Evolutionary conservation across 2,329 filamentous ascomycete species (phyloP), one percentile per base, ranked within the genome.

Genomic region (Monosporascus ibericus): DNA sequence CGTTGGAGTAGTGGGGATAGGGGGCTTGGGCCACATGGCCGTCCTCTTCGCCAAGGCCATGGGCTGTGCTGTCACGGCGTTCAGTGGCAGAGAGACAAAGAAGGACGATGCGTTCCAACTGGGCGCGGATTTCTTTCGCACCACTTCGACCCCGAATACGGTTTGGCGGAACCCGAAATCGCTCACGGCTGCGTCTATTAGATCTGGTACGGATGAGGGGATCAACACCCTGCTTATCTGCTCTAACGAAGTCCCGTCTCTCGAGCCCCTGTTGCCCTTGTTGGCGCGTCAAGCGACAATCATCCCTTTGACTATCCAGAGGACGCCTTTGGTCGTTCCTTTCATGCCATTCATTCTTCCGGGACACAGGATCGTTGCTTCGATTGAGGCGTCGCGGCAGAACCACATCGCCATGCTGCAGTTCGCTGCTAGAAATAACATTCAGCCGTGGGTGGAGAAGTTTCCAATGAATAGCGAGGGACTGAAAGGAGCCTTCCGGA

Each of bases 1-100:
- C 40, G 64, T 72, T 42, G 70, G 68, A 8, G 59, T 72, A 47
- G 72, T 86, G 20, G 83, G 81, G 11, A 49, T 86, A 47, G 76
- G 85, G 44, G 83, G 83, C 30, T 70, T 85, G 2, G 82, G 82
- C 2, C 82, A 86, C 63, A 66, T 85, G 40, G 82, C 81, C 6
- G 82, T 86, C 51, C 80, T 84, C 59, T 85, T 82, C 60, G 82
- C 81, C 0, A 69, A 75, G 3, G 82, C 81, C 68, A 84, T 84
- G 80, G 82, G 82, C 11, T 56, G 51, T 37, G 53, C 44, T 14
- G 55, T 57, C 2, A 55, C 47, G 44, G 48, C 18, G n/a, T 30
- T 46, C 42, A 46, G 42, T 15, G 24, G 42, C 42, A 25, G 42
- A 20, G 51, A 52, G 34, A 15, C 6, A 1, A 49, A 52, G 47